Percentiles rank a stretch among this genome's conserved stretches.
These are phyloP conservation scores for Protomyces lactucae-debilis DNA, from an alignment of 1,139 yeast species.

Conservation along the genomic window DNA sequence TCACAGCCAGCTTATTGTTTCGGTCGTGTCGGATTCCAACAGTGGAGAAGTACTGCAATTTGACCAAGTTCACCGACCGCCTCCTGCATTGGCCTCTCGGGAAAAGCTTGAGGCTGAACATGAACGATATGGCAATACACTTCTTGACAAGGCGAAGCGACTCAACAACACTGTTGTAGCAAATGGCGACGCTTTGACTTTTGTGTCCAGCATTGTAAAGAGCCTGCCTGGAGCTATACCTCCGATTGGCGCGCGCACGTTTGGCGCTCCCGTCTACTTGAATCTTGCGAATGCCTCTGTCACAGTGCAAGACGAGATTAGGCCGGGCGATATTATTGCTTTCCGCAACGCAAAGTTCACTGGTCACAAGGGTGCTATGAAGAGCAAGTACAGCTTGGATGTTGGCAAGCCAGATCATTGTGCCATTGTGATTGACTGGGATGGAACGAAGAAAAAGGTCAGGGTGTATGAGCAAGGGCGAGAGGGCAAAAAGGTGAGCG, in stretches of 20 bases:
- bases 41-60: constrained; percentile 40
- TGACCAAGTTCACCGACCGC: constrained; percentile 44
- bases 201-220: constrained; percentile 38
- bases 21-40: constrained; percentile 49
- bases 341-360: constrained; percentile 70
- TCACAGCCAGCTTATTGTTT: constrained; percentile 59
- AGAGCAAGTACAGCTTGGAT: constrained; percentile 45
- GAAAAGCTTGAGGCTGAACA: constrained; percentile 52
- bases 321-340: constrained; percentile 79
- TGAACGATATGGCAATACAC: constrained; percentile 40
- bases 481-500: constrained; percentile 50
- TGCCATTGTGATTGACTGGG: constrained; percentile 63
- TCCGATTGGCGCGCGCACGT: constrained; percentile 61
- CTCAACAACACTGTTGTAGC: constrained; percentile 35
- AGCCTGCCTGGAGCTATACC: constrained; percentile 44
- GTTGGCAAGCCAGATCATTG: constrained; percentile 47
- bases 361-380: constrained; percentile 56
- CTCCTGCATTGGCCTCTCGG: constrained; percentile 47
- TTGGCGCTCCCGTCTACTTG: constrained; percentile 66
- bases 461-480: constrained; percentile 56
- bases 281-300: constrained; percentile 58
- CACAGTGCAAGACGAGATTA: constrained; percentile 56
- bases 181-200: constrained; percentile 38
- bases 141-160: constrained; percentile 36
- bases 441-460: constrained; percentile 66